Evolutionary conservation across 2,329 filamentous ascomycete species (phyloP), one percentile per base, ranked within the genome.

Genomic region (Alternaria sp.): DNA sequence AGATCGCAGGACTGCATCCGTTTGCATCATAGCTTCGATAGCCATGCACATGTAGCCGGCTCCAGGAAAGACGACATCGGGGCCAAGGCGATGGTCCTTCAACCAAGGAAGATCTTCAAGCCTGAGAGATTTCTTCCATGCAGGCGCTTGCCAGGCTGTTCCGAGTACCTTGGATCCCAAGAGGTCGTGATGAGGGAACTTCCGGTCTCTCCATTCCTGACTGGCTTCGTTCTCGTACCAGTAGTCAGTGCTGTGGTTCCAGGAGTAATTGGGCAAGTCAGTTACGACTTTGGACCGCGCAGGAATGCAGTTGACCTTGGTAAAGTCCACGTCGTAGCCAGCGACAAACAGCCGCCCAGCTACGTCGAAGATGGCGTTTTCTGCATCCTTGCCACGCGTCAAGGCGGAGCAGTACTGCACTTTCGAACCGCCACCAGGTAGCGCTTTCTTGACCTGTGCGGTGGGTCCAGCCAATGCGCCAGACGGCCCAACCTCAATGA

Each of bases 71-170:
- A 78, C 46, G 15, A 73, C 54, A 1, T 64, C 60, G 19, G 61
- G 61, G 6, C 43, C 50, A n/a, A 78, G 56, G 9, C 44, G 74
- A 65, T 87, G 83, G 44, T 84, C 82, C 0, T 66, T 61, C 2
- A 85, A 55, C 85, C 85, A 87, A 0, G 81, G 79, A 0, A 78
- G 62, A 25, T 84, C 75, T 0, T 71, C 66, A 0, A 80, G 54
- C 5, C 74, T 68, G 3, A 85, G 64, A 3, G 64, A 12, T 9
- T 68, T 64, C n/a, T 57, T 45, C 58, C 57, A 71, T 2, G 30
- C 54, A 1, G 56, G 63, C 21, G 55, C 44, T 12, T 21, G 23
- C 40, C 40, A 46, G 13, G 46, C 36, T 6, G 13, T 45, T 10
- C 52, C 67, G 3, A 54, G 52, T 3, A 67, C 40, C 9, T 58